Evolutionary conservation across 192 early-diverging fungal species (phyloP), one percentile per base, ranked within the genome.

Genomic region (Dispira parvispora): DNA sequence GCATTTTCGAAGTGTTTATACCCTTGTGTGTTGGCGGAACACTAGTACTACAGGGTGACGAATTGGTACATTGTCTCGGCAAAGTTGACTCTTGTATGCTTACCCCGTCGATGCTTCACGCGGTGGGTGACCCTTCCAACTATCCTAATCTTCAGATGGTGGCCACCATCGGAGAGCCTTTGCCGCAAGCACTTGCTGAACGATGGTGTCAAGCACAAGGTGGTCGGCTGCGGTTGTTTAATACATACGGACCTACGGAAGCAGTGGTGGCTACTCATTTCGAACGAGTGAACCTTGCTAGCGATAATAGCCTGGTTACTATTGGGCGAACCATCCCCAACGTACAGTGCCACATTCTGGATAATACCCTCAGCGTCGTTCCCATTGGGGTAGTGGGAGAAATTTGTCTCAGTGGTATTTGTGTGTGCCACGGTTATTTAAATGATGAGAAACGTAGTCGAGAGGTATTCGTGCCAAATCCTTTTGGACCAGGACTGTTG

Each of bases 381-480:
- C 55, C 55, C 55, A 28, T 57, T 52, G 71, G 73, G 13, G 71
- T 63, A 9, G 44, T 56, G 12, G 73, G 73, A 0, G 73, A 76
- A 52, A 45, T 76, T 5, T 69, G 66, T 44, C 66, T 72, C 45
- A 68, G 63, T 21, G 25, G 58, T n/a, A 10, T 25, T 0, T 68
- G 69, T 11, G 69, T 76, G 11, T 68, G 69, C 11, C 43, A 52
- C 11, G 71, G 71, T 0, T 76, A 76, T 28, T 64, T 66, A 11
- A 66, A 73, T 50, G 49, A 62, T 6, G 67, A 66, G 26, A 64
- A 73, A 3, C 55, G 71, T 18, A 73, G 58, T 11, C 50, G 43
- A 0, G 45, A 71, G 56, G 54, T 45, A n/a, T 76, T 76, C 38
- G 38, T 76, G 46, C 62, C 58, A 11, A 70, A 76, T 56, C 72